Evolutionary conservation across 1,284 basidiomycete species (phyloP).

Genomic region (Earliella scabrosa): DNA sequence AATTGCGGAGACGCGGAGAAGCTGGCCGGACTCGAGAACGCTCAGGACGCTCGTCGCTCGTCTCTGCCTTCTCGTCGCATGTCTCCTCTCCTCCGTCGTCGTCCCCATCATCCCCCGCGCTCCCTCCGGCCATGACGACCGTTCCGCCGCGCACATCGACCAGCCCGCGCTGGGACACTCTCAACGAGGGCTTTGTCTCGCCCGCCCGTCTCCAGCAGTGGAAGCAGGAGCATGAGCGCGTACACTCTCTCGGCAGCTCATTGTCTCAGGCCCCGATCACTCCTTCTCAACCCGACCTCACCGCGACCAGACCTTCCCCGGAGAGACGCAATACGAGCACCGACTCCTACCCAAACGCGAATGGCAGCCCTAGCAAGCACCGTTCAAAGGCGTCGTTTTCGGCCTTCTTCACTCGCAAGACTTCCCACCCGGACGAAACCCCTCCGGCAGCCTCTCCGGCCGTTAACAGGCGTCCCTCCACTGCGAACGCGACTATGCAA

Average conservation of each 20-base stretch:
- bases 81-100: conserved; percentile 12
- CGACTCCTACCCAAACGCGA: conserved; percentile 9
- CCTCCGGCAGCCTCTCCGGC: conserved; percentile 5
- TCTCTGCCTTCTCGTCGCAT: conserved; percentile 19
- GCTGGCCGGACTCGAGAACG: conserved; percentile 9
- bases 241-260: conserved; percentile 23
- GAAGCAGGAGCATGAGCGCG: conserved; percentile 30
- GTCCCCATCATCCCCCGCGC: conserved; percentile 3
- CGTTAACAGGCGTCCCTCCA: not conserved
- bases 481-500: not conserved
- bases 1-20: conserved; percentile 1
- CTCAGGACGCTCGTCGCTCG: conserved; percentile 7
- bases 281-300: conserved; percentile 2
- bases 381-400: conserved; percentile 22
- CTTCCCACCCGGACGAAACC: conserved; percentile 11
- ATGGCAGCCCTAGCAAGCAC: conserved; percentile 16
- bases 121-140: conserved; percentile 21
- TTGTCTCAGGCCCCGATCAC: conserved; percentile 18
- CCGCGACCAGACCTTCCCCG: conserved; percentile 4
- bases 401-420: conserved; percentile 24
- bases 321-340: conserved; percentile 11
- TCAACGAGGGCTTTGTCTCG: conserved; percentile 52
- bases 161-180: conserved; percentile 49
- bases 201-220: conserved; percentile 52
- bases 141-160: conserved; percentile 23